Evolutionary conservation across 257 asterid species (phyloP).

Genomic region (Solanum pinnatisectum): DNA sequence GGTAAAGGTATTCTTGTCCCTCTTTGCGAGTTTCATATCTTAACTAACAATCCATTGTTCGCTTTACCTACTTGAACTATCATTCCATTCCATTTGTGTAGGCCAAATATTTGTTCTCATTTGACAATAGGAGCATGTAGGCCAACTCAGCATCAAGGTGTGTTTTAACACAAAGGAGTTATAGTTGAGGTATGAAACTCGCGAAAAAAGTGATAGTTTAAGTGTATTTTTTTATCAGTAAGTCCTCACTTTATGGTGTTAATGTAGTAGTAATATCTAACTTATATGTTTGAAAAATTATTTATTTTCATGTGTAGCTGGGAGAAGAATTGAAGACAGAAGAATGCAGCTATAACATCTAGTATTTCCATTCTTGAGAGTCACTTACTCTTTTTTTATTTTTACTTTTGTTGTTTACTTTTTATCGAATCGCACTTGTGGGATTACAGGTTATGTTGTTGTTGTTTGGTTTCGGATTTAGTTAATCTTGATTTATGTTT

Average conservation of each 20-base stretch:
- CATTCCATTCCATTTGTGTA: neutral
- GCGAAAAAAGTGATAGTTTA: neutral
- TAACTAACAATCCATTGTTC: neutral
- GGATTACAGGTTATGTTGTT: neutral
- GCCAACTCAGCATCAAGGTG: neutral
- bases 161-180: neutral
- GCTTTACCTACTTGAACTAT: neutral
- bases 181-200: neutral
- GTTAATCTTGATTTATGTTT: neutral
- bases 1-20: neutral
- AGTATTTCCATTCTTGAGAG: neutral
- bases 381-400: neutral
- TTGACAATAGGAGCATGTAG: neutral
- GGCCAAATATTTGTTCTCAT: neutral
- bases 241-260: neutral
- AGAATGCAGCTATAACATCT: neutral
- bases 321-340: neutral
- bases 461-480: neutral
- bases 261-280: neutral
- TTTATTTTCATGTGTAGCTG: neutral
- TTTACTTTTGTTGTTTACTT: neutral
- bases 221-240: neutral
- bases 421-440: neutral
- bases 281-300: neutral
- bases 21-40: neutral